Conservation (phyloP, 2,329 filamentous ascomycete species). For the Orbilia brochopaga region DNA sequence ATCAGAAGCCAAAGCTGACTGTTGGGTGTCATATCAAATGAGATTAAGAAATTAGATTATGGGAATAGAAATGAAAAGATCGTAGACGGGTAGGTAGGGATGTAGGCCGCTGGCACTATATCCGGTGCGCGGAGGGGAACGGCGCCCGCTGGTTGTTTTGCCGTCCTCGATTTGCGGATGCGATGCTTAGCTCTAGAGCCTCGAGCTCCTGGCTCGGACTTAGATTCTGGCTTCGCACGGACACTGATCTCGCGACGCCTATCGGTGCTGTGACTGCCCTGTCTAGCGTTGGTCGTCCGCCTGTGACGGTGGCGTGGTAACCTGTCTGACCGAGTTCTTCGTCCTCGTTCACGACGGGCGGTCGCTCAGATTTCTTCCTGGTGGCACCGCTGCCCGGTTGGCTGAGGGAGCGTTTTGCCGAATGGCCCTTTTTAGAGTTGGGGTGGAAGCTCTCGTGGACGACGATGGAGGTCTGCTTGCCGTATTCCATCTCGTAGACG, state of each 20-base stretch:
- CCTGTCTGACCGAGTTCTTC: conserved; percentile 37
- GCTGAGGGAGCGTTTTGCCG: conserved; percentile 23
- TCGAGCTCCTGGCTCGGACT: conserved; percentile 37
- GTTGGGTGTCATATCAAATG: neutral
- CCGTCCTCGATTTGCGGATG: conserved; percentile 29
- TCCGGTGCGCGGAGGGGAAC: conserved; percentile 37
- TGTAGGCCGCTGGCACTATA: conserved; percentile 18
- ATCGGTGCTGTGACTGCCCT: conserved; percentile 38
- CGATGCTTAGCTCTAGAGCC: conserved; percentile 40
- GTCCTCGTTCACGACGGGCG: conserved; percentile 22
- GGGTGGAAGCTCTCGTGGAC: conserved; percentile 41
- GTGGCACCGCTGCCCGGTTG: conserved; percentile 6
- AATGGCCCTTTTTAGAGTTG: conserved; percentile 14
- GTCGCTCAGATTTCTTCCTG: conserved; percentile 19
- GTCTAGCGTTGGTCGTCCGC: conserved; percentile 14
- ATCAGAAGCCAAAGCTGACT: neutral
- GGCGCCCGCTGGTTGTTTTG: conserved; percentile 35
- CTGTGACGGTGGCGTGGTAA: conserved; percentile 34
- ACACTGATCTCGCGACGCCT: conserved; percentile 19
- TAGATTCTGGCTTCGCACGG: conserved; percentile 9
- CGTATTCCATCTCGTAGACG: conserved; percentile 46
- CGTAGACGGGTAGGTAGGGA: conserved; percentile 1
- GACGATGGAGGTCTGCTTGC: conserved; percentile 40
- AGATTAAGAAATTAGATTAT: neutral
- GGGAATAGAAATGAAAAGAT: neutral